Evolutionary conservation across 176 grass and related monocot genomes (phyloP).

Genomic region (Eleusine indica): DNA sequence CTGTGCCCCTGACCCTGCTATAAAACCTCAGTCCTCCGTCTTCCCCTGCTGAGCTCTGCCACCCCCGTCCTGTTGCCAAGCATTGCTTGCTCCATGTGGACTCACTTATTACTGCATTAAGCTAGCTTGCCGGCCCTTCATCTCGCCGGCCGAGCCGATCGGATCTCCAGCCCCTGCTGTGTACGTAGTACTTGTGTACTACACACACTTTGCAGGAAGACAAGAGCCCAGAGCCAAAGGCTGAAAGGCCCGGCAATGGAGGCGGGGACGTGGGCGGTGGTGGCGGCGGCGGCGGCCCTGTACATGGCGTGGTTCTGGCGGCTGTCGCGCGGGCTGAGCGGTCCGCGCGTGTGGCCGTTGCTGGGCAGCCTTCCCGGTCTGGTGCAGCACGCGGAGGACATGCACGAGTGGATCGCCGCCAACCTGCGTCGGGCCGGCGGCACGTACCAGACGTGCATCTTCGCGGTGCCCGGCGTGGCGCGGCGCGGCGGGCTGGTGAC

Average conservation of each 20-base stretch:
- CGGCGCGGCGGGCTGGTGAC: constrained; percentile 80
- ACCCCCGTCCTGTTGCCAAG: neutral
- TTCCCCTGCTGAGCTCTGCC: constrained; percentile 27
- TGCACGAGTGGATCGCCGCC: constrained; percentile 93
- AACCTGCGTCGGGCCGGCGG: constrained; percentile 68
- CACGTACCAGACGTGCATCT: constrained; percentile 97
- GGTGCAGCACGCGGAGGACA: constrained; percentile 79
- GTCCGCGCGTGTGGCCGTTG: constrained; percentile 89
- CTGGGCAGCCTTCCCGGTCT: constrained; percentile 90
- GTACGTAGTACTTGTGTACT: neutral
- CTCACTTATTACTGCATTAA: constrained; percentile 42
- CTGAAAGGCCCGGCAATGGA: constrained; percentile 49
- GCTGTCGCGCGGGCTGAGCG: constrained; percentile 60
- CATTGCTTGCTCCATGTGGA: constrained; percentile 58
- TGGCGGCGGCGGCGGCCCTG: constrained; percentile 46
- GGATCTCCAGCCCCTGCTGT: constrained; percentile 6
- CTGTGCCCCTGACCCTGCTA: constrained; percentile 45
- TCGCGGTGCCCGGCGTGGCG: constrained; percentile 77
- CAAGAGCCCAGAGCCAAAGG: no score
- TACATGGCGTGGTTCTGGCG: constrained; percentile 94
- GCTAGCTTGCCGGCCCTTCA: neutral
- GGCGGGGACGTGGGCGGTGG: constrained; percentile 50
- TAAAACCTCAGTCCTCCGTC: constrained; percentile 45
- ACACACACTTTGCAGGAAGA: no score
- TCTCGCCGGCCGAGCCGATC: constrained; percentile 11